Conservation (phyloP, 2,329 filamentous ascomycete genomes). For the Colletotrichum musicola region DNA sequence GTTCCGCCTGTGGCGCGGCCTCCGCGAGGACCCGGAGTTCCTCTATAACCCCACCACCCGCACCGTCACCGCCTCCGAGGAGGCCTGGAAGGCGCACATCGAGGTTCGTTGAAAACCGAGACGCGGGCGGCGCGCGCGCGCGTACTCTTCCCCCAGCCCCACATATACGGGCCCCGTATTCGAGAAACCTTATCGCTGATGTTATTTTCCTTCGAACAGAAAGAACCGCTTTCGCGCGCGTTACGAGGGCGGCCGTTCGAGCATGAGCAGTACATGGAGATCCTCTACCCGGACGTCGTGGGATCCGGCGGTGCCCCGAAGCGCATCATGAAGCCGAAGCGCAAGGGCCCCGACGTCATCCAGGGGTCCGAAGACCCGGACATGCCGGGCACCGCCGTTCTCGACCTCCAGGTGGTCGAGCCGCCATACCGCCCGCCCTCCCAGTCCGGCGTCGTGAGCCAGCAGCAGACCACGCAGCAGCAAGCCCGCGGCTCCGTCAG, state of each 20-base stretch:
- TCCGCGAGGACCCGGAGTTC: conserved; percentile 70
- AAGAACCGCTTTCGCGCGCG: conserved; percentile 69
- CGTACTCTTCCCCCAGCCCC: not conserved
- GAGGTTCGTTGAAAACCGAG: conserved; percentile 57
- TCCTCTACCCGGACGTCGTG: conserved; percentile 71
- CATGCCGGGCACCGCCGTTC: conserved; percentile 60
- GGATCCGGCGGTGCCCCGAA: conserved; percentile 71
- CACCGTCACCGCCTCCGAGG: conserved; percentile 68
- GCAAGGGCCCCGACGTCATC: conserved; percentile 61
- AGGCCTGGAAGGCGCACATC: conserved; percentile 69
- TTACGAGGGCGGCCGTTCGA: conserved; percentile 70
- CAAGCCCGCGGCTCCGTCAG: conserved; percentile 45
- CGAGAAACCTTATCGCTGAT: conserved; percentile 39
- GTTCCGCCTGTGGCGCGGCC: conserved; percentile 71
- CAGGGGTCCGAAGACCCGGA: conserved; percentile 59
- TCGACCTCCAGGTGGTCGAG: conserved; percentile 58
- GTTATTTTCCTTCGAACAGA: conserved; percentile 50
- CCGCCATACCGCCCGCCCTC: conserved; percentile 43
- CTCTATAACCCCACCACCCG: conserved; percentile 63
- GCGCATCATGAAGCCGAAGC: conserved; percentile 67
- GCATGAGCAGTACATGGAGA: conserved; percentile 71
- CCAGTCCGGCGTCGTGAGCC: conserved; percentile 34
- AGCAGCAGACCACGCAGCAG: conserved; percentile 10
- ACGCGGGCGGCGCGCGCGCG: not conserved
- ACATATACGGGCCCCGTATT: not conserved